Evolutionary conservation across 441 rosid species (phyloP).

Genomic region (Isatis lusitanica): DNA sequence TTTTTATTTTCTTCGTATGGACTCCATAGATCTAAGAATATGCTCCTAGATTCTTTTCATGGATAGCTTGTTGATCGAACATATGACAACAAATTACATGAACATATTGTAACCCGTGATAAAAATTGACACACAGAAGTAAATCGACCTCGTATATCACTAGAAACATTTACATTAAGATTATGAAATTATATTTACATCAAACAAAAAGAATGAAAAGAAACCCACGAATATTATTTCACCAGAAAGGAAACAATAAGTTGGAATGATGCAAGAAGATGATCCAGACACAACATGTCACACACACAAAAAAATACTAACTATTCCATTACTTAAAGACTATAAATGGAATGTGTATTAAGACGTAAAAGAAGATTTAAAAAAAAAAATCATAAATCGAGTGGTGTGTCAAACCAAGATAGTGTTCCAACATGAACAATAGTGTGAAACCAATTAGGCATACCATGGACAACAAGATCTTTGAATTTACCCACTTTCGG

Average conservation of each 20-base stretch:
- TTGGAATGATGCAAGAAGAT: conserved; percentile 19
- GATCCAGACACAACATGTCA: not conserved
- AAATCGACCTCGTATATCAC: not conserved
- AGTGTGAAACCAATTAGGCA: conserved; percentile 80
- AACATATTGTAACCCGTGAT: not conserved
- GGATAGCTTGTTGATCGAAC: conserved; percentile 2
- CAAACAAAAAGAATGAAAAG: not conserved
- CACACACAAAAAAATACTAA: not conserved
- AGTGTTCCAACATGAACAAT: conserved; percentile 67
- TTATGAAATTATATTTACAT: not conserved
- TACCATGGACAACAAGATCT: conserved; percentile 54
- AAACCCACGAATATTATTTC: not conserved
- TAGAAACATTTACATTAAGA: not conserved
- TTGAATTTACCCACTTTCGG: conserved; percentile 56
- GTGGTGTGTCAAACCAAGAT: conserved; percentile 55
- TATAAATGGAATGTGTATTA: not conserved
- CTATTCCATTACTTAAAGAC: not conserved
- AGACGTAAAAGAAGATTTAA: not conserved
- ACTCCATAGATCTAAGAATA: conserved; percentile 16
- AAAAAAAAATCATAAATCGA: conserved; percentile 16
- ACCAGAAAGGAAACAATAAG: not conserved
- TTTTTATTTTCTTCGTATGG: not conserved
- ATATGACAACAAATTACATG: not conserved
- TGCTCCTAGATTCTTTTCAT: conserved; percentile 14
- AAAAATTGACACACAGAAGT: not conserved